phyloP scores from a whole-genome alignment of 139 green algal genomes.

The Auxenochlorella pyrenoidosa region DNA sequence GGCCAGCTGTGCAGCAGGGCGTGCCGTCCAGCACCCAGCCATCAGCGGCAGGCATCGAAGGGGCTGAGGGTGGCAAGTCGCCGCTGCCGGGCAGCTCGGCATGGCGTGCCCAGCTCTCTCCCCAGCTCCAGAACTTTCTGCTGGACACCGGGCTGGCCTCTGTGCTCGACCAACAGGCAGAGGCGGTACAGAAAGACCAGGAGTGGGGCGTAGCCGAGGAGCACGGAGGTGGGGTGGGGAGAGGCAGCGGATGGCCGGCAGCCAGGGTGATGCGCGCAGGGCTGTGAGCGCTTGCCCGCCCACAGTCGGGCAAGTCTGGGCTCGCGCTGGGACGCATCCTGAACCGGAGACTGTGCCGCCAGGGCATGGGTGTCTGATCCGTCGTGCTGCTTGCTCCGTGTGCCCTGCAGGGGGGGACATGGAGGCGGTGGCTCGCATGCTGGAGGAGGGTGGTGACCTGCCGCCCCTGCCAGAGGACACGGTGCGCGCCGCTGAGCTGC shows the following conservation, averaged over 20 bases:
- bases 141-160: not conserved
- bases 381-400: no score
- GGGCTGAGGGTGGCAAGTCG: not conserved
- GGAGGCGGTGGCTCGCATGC: slow-evolving; percentile 30
- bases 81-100: not conserved
- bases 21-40: not conserved
- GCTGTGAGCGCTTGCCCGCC: not conserved
- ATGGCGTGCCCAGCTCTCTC: slow-evolving; percentile 7
- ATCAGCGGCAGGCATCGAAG: not conserved
- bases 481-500: not conserved
- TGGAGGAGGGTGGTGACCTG: slow-evolving; percentile 32
- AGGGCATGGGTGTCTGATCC: no score
- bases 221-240: not conserved
- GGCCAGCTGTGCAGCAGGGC: not conserved
- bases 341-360: no score
- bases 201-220: not conserved
- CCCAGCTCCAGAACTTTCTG: not conserved
- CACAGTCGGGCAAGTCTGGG: not conserved
- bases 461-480: not conserved
- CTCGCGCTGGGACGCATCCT: not conserved
- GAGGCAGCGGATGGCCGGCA: not conserved
- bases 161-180: not conserved
- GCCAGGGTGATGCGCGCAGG: not conserved
- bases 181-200: not conserved
- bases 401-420: slow-evolving; percentile 6